Conservation (phyloP, 2,329 filamentous ascomycete species). For the Aureobasidium leucospermi region DNA sequence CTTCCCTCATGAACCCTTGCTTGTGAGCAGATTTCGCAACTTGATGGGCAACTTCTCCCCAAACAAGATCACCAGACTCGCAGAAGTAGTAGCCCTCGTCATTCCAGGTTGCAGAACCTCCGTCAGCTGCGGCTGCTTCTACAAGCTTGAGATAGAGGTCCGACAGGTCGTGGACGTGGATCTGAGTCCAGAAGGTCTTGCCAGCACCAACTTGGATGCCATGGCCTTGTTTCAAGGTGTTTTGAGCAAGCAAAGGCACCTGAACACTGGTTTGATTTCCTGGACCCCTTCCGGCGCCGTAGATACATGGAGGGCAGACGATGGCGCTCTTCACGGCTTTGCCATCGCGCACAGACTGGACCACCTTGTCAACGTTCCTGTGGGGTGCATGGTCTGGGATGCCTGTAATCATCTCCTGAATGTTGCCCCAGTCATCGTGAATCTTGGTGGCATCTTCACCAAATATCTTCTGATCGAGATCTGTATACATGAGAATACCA, state of each 20-base stretch:
- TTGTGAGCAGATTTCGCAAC: slow-evolving; percentile 43
- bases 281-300: slow-evolving; percentile 47
- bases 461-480: slow-evolving; percentile 38
- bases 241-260: slow-evolving; percentile 47
- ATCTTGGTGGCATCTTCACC: slow-evolving; percentile 43
- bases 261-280: slow-evolving; percentile 50
- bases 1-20: slow-evolving; percentile 42
- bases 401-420: slow-evolving; percentile 45
- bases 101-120: slow-evolving; percentile 47
- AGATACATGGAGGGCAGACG: slow-evolving; percentile 61
- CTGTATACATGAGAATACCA: slow-evolving; percentile 48
- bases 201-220: slow-evolving; percentile 53
- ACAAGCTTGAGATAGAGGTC: slow-evolving; percentile 48
- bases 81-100: slow-evolving; percentile 59
- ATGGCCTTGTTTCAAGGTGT: slow-evolving; percentile 46
- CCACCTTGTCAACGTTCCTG: slow-evolving; percentile 62
- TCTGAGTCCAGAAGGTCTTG: slow-evolving; percentile 46
- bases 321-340: slow-evolving; percentile 54
- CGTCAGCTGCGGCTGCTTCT: slow-evolving; percentile 39
- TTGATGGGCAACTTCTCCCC: slow-evolving; percentile 35
- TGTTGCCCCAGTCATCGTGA: slow-evolving; percentile 54
- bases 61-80: slow-evolving; percentile 55
- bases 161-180: slow-evolving; percentile 56
- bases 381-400: slow-evolving; percentile 55
- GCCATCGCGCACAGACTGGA: slow-evolving; percentile 44